A percentile compares a stretch with the other conserved stretches of the same genome.
Conservation (phyloP, 1,284 basidiomycete species). For the Marasmius sp. region DNA sequence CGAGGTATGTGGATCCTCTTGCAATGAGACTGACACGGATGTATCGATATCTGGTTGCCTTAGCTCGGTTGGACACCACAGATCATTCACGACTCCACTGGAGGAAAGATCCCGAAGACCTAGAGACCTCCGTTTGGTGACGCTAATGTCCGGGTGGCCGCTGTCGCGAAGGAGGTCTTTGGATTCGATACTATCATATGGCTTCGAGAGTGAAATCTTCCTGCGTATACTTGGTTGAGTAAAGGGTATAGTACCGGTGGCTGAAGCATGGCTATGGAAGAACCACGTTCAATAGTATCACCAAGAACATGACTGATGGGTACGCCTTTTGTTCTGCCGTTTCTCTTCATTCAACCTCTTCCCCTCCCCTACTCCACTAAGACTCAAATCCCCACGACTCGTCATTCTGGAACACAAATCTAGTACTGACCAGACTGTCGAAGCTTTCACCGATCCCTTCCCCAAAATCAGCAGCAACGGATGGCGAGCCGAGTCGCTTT, state of each 20-base stretch:
- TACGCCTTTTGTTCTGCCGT: constrained; percentile 19
- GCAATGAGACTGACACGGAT: constrained; percentile 19
- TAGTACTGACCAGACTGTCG: constrained; percentile 59
- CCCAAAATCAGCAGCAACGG: constrained; percentile 62
- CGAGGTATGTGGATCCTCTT: constrained; percentile 35
- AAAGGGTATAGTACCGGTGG: constrained; percentile 54
- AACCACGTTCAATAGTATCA: constrained; percentile 45
- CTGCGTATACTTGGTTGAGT: background rate
- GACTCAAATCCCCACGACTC: constrained; percentile 71
- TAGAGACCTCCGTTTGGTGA: constrained; percentile 84
- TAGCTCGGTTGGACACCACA: constrained; percentile 81
- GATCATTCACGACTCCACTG: constrained; percentile 80
- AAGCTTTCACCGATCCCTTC: constrained; percentile 70
- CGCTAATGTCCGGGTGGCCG: constrained; percentile 67
- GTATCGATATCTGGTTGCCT: background rate
- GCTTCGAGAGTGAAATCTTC: constrained; percentile 68
- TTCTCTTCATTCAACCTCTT: background rate
- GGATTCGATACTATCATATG: constrained; percentile 74
- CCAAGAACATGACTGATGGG: constrained; percentile 52
- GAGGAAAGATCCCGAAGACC: constrained; percentile 67
- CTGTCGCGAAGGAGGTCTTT: constrained; percentile 74
- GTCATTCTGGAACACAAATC: constrained; percentile 86
- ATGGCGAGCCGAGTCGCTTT: constrained; percentile 65
- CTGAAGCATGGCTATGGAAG: constrained; percentile 54
- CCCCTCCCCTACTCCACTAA: constrained; percentile 28